These are phyloP conservation scores for Candida maris DNA, from an alignment of 805 yeast species.

Conservation along the genomic window DNA sequence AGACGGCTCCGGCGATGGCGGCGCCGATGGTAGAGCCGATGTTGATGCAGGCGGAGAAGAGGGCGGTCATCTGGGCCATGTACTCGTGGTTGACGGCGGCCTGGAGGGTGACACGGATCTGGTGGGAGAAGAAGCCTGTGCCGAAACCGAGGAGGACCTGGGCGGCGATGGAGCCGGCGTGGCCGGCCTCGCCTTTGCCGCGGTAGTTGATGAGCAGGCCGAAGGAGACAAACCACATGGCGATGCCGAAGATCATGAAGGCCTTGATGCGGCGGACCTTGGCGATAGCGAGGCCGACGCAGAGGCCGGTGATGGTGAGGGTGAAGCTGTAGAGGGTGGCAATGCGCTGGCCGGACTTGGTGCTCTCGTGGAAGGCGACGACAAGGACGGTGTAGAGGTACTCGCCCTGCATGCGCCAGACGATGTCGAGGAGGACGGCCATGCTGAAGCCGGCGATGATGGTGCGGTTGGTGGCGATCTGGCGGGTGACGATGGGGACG, in stretches of 20 bases:
- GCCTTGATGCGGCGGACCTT: conserved; percentile 51
- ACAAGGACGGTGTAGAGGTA: conserved; percentile 63
- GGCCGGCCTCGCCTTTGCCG: conserved; percentile 46
- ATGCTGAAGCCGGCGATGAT: conserved; percentile 67
- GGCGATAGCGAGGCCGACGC: conserved; percentile 53
- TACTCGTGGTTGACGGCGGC: conserved; percentile 57
- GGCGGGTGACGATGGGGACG: conserved; percentile 61
- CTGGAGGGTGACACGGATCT: conserved; percentile 58
- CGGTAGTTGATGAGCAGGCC: conserved; percentile 59
- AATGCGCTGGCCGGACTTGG: conserved; percentile 62
- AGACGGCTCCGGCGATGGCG: conserved; percentile 65
- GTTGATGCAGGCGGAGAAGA: conserved; percentile 54
- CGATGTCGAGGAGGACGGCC: conserved; percentile 55
- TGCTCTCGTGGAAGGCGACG: conserved; percentile 58
- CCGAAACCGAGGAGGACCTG: conserved; percentile 66
- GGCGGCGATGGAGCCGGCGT: conserved; percentile 61
- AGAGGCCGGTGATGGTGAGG: conserved; percentile 55
- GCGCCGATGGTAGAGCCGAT: conserved; percentile 64
- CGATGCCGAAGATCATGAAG: conserved; percentile 56
- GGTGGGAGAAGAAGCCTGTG: conserved; percentile 70
- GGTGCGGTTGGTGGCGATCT: conserved; percentile 61
- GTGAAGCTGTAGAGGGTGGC: conserved; percentile 60
- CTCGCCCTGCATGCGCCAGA: conserved; percentile 68
- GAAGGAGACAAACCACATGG: conserved; percentile 56
- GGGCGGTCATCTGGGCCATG: conserved; percentile 58